Evolutionary conservation across 805 yeast genomes (phyloP), one percentile per base, ranked within the genome.

Genomic region (Zygoascus bituminiphila): DNA sequence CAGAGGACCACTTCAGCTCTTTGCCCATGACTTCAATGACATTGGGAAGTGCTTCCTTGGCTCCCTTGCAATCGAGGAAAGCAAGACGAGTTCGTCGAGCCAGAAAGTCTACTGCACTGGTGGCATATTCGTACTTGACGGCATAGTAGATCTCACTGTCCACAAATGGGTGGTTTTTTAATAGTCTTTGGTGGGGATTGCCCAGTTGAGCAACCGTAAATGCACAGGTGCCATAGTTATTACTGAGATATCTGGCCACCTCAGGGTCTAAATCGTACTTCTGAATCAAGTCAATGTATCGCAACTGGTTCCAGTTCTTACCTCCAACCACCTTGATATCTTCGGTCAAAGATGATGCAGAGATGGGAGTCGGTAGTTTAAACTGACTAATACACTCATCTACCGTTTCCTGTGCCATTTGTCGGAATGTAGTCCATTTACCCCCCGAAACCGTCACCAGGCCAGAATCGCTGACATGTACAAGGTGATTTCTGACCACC

Each of bases 341-440:
- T 62, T 58, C 61, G 9, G 47, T 44, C 46, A 72, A 74, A 25
- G 25, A 19, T 8, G 17, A 26, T 40, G 88, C 81, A 25, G 77
- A 75, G 46, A 58, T 46, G 20, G 53, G 58, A 23, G 74, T 71
- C 50, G 65, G 64, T 44, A 71, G 73, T 36, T 63, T 54, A 49
- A 74, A 69, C 54, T 63, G 56, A 61, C 77, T 72, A 43, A 86
- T 73, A 47, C 84, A 79, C 57, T 78, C 79, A 65, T 86, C 82
- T 42, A 89, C 81, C 41, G 96, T 86, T 71, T 91, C 96, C 70
- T 89, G 82, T 20, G 97, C 96, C 97, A 89, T 89, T 72, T 88
- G 95, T 72, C 97, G 78, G 73, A 89, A 91, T 33, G 98, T 89
- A 47, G 98, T 89, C 98, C 98, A 89, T 71, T 89, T 89, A 66